Evolutionary conservation across 805 yeast species (phyloP).

Genomic region (Tetrapisispora fleetii): DNA sequence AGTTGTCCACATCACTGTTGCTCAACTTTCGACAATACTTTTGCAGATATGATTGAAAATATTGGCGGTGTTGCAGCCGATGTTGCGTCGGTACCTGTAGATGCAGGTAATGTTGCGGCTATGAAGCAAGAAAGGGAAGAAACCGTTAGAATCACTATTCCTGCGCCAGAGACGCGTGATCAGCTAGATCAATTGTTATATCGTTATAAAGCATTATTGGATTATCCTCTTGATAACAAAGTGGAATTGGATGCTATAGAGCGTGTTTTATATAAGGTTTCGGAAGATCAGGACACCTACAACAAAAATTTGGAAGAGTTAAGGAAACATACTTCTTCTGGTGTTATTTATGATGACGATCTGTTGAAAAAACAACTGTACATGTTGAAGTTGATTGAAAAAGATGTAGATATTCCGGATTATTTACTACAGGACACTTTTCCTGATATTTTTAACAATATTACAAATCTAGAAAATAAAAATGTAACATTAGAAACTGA

Average conservation of each 20-base stretch:
- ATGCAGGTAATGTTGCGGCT: neutral
- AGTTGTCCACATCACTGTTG: no score
- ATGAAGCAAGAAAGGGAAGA: neutral
- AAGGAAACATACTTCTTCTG: constrained; percentile 15
- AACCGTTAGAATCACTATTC: constrained; percentile 11
- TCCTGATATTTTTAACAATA: constrained; percentile 8
- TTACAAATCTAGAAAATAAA: neutral
- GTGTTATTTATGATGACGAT: constrained; percentile 33
- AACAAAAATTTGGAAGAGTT: constrained; percentile 22
- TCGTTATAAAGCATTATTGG: constrained; percentile 25
- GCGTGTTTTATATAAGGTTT: constrained; percentile 31
- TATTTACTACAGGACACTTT: constrained; percentile 32
- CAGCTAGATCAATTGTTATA: constrained; percentile 26
- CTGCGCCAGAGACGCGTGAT: constrained; percentile 18
- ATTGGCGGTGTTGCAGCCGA: neutral
- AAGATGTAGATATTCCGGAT: constrained; percentile 56
- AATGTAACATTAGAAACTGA: neutral
- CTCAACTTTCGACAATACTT: neutral
- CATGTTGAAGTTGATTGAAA: constrained; percentile 54
- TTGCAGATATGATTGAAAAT: neutral
- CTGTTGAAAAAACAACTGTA: constrained; percentile 49
- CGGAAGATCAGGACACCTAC: constrained; percentile 34
- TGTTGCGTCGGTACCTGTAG: neutral
- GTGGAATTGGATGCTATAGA: constrained; percentile 38
- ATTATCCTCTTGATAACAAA: constrained; percentile 17